Base-by-base conservation (phyloP, 495 filamentous ascomycete species). In the Umbilicaria muhlenbergii region DNA sequence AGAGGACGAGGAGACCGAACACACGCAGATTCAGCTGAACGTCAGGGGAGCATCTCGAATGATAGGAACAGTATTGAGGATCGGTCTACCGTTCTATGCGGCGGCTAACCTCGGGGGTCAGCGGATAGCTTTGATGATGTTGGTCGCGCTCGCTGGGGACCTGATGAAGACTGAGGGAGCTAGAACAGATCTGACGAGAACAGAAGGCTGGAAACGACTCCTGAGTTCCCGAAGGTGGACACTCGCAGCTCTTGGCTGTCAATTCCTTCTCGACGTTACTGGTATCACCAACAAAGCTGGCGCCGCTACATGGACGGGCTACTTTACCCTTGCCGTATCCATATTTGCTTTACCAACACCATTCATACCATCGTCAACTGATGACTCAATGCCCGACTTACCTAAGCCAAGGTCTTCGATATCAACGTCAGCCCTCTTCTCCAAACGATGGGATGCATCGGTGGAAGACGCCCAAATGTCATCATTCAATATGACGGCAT, bases 1-100 rank as follows among this genome's bases (percentile, higher is more conserved):
- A 37, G 13, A 47, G 36, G 31, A 28, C 44, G 21, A 48, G 31
- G 5, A 36, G 42, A 13, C 41, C 34, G 14, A 32, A 38, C 10
- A 36, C 13, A 41, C 36, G 19, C 17, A 18, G 3, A 12, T 48
- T 15, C 44, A 42, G 13, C 39, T 48, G 46, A 44, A 38, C 13
- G 12, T 32, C 5, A 34, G 34, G 16, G 46, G 39, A 13, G 17
- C 46, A 13, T 12, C 21, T 16, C 48, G 42, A n/a, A 44, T 43
- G 18, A 17, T 52, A 7, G 46, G 37, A 34, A 58, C 56, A 18
- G 51, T 55, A 8, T 18, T 62, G 12, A 57, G 56, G 14, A 53
- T 77, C 28, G 66, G 61, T 16, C 49, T 79, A 16, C 76, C 76
- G 0, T 69, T 75, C 45, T 77, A 74, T 47, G 72, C 74, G 16